Base-by-base conservation (phyloP, 176 grass and related monocot genomes). In the Eragrostis curvula region DNA sequence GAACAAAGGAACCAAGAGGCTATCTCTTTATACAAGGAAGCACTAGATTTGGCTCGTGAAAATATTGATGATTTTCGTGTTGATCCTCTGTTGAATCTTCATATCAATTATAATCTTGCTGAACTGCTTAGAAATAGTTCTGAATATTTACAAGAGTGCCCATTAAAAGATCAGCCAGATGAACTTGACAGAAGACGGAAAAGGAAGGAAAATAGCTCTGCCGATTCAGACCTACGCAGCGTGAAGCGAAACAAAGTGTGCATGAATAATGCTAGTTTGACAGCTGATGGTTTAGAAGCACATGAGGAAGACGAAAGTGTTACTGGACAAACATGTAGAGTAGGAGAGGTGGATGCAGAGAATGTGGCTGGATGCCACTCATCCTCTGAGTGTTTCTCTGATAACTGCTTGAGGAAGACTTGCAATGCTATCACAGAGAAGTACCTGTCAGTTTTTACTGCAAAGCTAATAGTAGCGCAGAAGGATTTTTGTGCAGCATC, bases 1-100 rank as follows among this genome's bases (percentile, higher is more conserved):
- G 96, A 95, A 91, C 84, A 87, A 73, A 91, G 87, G 79, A 89
- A 84, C 21, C 79, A 87, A 79, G 81, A 81, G 61, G 92, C 96
- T 70, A 94, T 95, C 52, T 93, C 92, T 57, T 81, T 98, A 66
- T 98, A 98, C 86, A 94, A 85, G 82, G 96, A 98, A 91, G 92
- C 88, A 75, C 74, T 93, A 57, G 68, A 71, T 83, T 91, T 98
- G 68, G 88, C 96, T 81, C 52, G 73, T 88, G 84, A 95, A 91
- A 88, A 91, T 85, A 32, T 60, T 23, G 47, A 83, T 39, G 90
- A 98, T 91, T 98, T 98, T 71, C 88, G 90, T 74, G 83, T 98
- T 80, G 96, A 98, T 74, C 92, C 90, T 74, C 85, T 98, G 42
- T 81, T 98, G 86, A 98, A 91, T 88, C 96, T 98, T 79, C 96